These are phyloP conservation scores for Polychaeton citri DNA, from an alignment of 2,329 filamentous ascomycete genomes.

Conservation along the genomic window DNA sequence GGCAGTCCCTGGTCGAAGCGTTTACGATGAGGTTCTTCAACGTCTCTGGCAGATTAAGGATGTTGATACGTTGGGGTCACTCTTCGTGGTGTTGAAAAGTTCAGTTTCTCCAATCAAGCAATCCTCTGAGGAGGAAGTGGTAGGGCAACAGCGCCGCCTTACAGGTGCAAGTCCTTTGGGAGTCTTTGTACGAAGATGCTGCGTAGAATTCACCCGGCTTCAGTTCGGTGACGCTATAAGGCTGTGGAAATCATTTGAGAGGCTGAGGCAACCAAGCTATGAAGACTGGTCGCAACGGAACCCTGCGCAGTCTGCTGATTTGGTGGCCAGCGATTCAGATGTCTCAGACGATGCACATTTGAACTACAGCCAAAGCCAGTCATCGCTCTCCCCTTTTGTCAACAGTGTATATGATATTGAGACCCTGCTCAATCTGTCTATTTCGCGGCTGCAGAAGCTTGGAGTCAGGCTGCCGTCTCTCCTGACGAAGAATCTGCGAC, in stretches of 20 bases:
- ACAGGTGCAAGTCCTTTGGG: constrained; percentile 68
- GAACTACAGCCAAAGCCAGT: constrained; percentile 10
- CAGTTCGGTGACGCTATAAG: constrained; percentile 66
- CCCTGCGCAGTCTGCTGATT: constrained; percentile 21
- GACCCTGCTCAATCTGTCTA: constrained; percentile 71
- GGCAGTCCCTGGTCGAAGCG: constrained; percentile 55
- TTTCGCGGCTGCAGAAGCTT: constrained; percentile 72
- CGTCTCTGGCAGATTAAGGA: constrained; percentile 76
- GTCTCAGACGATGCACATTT: too few relatives aligned
- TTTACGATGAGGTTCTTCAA: constrained; percentile 78
- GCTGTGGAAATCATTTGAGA: constrained; percentile 72
- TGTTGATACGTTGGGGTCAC: constrained; percentile 58
- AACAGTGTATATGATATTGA: constrained; percentile 29
- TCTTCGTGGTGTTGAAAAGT: constrained; percentile 46
- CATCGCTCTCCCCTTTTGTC: neutral
- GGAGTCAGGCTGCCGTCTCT: constrained; percentile 65
- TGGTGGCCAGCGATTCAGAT: too few relatives aligned
- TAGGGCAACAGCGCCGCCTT: constrained; percentile 38
- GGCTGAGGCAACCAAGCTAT: constrained; percentile 65
- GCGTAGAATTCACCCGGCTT: constrained; percentile 66
- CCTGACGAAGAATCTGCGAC: constrained; percentile 56
- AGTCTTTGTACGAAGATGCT: constrained; percentile 60
- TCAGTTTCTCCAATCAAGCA: constrained; percentile 2
- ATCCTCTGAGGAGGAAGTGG: constrained; percentile 25
- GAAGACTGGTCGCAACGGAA: constrained; percentile 44